Evolutionary conservation across 2,329 filamentous ascomycete genomes (phyloP).

Genomic region (Botrytis squamosa): DNA sequence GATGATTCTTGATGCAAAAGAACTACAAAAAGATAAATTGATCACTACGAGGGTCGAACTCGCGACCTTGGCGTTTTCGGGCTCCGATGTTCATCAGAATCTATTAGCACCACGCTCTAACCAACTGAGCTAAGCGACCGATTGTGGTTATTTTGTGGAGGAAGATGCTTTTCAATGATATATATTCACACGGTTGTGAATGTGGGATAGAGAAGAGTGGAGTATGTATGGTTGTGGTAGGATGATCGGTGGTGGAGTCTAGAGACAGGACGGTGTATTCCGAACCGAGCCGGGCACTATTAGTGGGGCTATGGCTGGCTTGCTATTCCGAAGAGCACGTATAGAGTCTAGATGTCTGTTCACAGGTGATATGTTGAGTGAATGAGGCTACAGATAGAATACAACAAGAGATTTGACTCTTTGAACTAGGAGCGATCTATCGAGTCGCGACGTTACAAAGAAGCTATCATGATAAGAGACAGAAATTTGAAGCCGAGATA

Average conservation of each 20-base stretch:
- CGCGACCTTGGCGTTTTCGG: background rate
- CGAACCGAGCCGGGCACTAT: background rate
- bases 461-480: background rate
- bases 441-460: background rate
- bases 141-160: background rate
- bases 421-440: background rate
- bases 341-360: background rate
- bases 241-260: background rate
- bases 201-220: background rate
- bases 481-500: background rate
- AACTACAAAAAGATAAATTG: accelerated
- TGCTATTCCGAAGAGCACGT: background rate
- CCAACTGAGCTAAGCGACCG: slow-evolving; percentile 18
- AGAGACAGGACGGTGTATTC: background rate
- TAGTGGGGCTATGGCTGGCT: background rate
- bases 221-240: background rate
- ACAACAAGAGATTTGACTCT: background rate
- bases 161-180: accelerated
- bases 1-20: too few relatives aligned
- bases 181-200: accelerated
- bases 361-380: background rate
- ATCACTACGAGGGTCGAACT: slow-evolving; percentile 12
- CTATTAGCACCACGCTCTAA: slow-evolving; percentile 19
- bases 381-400: background rate
- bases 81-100: accelerated